Evolutionary conservation across 2,329 filamentous ascomycete species (phyloP), one percentile per base, ranked within the genome.

Genomic region (Phialophora chinensis): DNA sequence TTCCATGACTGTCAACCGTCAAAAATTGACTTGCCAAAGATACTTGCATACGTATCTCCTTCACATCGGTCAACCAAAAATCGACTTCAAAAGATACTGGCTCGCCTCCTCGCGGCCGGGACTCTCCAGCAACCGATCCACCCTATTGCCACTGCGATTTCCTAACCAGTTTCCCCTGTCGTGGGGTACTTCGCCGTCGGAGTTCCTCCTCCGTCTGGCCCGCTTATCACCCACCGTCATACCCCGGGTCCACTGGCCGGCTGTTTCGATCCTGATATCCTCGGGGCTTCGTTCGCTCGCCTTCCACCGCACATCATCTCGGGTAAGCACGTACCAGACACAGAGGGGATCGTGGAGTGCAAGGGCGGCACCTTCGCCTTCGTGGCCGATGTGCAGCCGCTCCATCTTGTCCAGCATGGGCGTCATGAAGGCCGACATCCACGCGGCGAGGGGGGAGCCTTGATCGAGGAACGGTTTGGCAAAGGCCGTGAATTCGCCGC

Each of bases 241-340:
- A 1, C 95, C 94, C 64, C 92, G 85, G 54, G 93, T 96, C 95
- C 95, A 99, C 81, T 98, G 95, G 1, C 94, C 95, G 2, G 86
- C 82, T 0, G 93, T 96, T 80, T 99, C 95, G 49, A 99, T 83
- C 23, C 95, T 86, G 63, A 99, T 90, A 76, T 99, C 95, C 77
- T 96, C 90, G 0, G 83, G 87, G 65, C 77, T 80, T 49, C 84
- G 82, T 14, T 81, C 77, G 1, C 85, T 82, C 17, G 85, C 68
- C 63, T 72, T 74, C 79, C 80, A 82, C 6, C 67, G 63, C 14
- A 73, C 65, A 65, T 78, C 75, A 11, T 78, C 76, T 2, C 75
- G 70, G 7, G 88, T 89, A 65, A 93, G 76, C 77, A 90, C 86
- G 77, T 93, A 93, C 90, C 90, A 94, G 42, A 94, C 83, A 63